Conservation (phyloP, 495 filamentous ascomycete genomes). For the Aspergillus wentii region DNA sequence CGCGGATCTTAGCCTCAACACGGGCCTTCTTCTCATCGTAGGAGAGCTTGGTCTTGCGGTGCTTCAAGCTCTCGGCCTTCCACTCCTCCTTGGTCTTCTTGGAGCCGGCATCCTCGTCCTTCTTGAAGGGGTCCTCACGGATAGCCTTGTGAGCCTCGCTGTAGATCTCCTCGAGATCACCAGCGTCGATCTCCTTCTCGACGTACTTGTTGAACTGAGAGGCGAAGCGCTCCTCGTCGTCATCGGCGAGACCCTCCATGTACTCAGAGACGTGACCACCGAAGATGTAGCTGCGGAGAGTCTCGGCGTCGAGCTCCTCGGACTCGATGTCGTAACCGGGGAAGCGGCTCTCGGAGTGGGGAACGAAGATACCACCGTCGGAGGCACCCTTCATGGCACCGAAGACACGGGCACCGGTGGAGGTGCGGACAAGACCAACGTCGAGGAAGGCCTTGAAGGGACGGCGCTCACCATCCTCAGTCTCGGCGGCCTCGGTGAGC, state of each 20-base stretch:
- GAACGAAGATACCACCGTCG: slow-evolving; percentile 93
- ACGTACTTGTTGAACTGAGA: slow-evolving; percentile 96
- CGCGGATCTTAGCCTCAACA: slow-evolving; percentile 85
- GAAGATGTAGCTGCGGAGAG: slow-evolving; percentile 98
- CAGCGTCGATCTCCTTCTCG: slow-evolving; percentile 92
- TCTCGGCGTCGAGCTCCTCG: slow-evolving; percentile 96
- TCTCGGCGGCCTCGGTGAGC: slow-evolving; percentile 87
- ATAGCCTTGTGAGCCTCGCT: slow-evolving; percentile 91
- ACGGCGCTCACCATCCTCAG: slow-evolving; percentile 76
- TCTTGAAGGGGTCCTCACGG: slow-evolving; percentile 97
- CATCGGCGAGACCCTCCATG: slow-evolving; percentile 99
- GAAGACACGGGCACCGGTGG: slow-evolving; percentile 97
- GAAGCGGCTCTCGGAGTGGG: slow-evolving; percentile 99
- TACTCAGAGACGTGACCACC: slow-evolving; percentile 98
- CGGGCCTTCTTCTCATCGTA: slow-evolving; percentile 71
- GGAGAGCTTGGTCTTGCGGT: slow-evolving; percentile 67
- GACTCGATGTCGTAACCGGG: slow-evolving; percentile 94
- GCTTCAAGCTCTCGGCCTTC: slow-evolving; percentile 95
- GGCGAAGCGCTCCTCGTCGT: slow-evolving; percentile 99
- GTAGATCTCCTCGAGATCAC: slow-evolving; percentile 97
- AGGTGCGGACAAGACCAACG: slow-evolving; percentile 93
- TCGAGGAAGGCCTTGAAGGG: slow-evolving; percentile 99
- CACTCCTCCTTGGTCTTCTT: slow-evolving; percentile 96
- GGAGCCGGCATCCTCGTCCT: slow-evolving; percentile 68
- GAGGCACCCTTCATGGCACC: slow-evolving; percentile 99